phyloP scores from a whole-genome alignment of 169 alveolate species.

The Ophryocystis elektroscirrha region DNA sequence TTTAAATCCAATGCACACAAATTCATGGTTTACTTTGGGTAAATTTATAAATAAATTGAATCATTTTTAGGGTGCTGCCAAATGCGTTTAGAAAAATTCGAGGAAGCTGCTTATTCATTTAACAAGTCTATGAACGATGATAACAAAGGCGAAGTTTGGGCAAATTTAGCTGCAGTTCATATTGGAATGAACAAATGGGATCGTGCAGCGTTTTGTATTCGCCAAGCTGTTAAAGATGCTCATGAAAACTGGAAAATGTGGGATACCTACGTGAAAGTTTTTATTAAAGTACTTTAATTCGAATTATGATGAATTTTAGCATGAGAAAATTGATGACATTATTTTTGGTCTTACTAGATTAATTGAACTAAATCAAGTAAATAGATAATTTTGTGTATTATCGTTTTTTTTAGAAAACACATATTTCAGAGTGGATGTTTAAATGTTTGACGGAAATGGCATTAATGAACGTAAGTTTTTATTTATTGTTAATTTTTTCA shows the following conservation, averaged over 20 bases:
- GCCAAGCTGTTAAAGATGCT: constrained; percentile 45
- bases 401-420: too few species aligned
- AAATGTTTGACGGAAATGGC: too few species aligned
- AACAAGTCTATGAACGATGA: constrained; percentile 49
- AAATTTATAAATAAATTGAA: not conserved
- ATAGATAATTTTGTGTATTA: too few species aligned
- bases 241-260: constrained; percentile 61
- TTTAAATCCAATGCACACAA: constrained; percentile 48
- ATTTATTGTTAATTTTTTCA: too few species aligned
- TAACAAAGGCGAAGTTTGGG: constrained; percentile 68
- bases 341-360: too few species aligned
- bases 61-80: constrained; percentile 51
- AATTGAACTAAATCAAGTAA: too few species aligned
- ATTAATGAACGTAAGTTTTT: too few species aligned
- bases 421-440: too few species aligned
- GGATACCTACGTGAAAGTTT: constrained; percentile 42
- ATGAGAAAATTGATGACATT: too few species aligned
- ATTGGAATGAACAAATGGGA: constrained; percentile 37
- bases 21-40: constrained; percentile 57
- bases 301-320: too few species aligned
- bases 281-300: too few species aligned
- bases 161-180: constrained; percentile 61
- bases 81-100: constrained; percentile 37
- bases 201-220: constrained; percentile 54
- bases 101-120: constrained; percentile 44